Base-by-base conservation (phyloP, 83 land plant genomes). In the Larix sibirica region DNA sequence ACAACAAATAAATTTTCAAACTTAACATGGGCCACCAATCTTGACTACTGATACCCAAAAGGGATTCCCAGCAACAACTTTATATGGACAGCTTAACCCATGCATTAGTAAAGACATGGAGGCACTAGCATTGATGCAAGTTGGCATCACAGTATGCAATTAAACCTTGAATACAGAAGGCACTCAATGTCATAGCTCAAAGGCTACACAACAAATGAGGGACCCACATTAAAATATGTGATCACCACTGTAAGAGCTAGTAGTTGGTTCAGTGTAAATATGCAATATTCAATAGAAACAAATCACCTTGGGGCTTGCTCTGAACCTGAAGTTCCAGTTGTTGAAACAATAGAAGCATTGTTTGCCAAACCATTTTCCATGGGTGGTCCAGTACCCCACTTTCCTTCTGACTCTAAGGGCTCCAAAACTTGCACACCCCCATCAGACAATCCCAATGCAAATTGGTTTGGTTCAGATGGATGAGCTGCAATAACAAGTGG, bases 331-430 rank as follows among this genome's bases (percentile, higher is more conserved):
- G 86, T 86, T 71, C 93, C 94, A 83, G 87, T 83, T 33, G 90
- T 69, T 36, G 88, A 88, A 50, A 94, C 88, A 20, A 91, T 56
- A 60, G 94, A 81, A 75, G 86, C 70, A 69, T 90, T 86, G 75
- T 88, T 88, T 42, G 94, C 84, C 61, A 95, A 84, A 1, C 98
- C 98, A 71, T 96, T 96, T 24, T 96, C 98, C 31, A 84, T 21
- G 31, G 92, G 92, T 24, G 92, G 89, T 28, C 71, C 83, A 38
- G 69, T 81, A 4, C 92, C 92, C 92, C 92, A 90, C 77, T 90
- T 90, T 36, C 82, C 85, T 59, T 90, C 92, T 17, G 89, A 84
- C 81, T 90, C 92, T 54, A 84, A 40, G 3, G 92, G 92, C 82
- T 90, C 92, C 38, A 90, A 62, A 36, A 90, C 90, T 76, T 90